Base-by-base conservation (phyloP, 2,329 filamentous ascomycete genomes). In the Stachybotrys elegans region DNA sequence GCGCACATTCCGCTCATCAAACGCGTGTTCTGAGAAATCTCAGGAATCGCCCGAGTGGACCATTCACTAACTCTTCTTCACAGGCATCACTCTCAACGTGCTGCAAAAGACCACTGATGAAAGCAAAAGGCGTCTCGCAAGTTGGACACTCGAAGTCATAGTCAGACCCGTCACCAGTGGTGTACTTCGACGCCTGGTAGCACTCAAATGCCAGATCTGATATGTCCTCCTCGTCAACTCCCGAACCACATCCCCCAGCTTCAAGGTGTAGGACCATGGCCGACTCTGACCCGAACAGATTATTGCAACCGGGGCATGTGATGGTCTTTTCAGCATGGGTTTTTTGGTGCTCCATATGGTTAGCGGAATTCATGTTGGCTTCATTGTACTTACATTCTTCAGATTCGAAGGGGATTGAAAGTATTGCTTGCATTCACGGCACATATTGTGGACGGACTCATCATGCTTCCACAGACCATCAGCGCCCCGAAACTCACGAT, bases 251-350 rank as follows among this genome's bases (percentile, higher is more conserved):
- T 4, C 32, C 41, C 4, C 44, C 48, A n/a, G 42, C 41, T 34
- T 59, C 57, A 0, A 59, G 43, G 32, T 59, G 57, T 7, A 59
- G 43, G 21, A 59, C 39, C 50, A 56, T 52, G 4, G 56, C 57
- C 2, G 56, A 57, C 2, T 49, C 13, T 0, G 45, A 45, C 2
- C 36, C 38, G 11, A 58, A 57, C 22, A 11, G 31, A 4, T 51
- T 21, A 2, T 36, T 1, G 13, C 56, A 59, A 3, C 51, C 50
- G 1, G 46, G 31, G 4, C 57, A 59, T 16, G 52, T 27, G 1
- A 51, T 11, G 2, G 13, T 29, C 11, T 34, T 54, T 3, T 14
- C 16, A 2, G 31, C 21, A 5, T 58, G 57, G 8, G 23, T 44
- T 13, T 48, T 45, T 12, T 25, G 32, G 27, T 58, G 57, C 57